phyloP scores from a whole-genome alignment of 202 grass and related monocot species.

The Saccharum hybrid region DNA sequence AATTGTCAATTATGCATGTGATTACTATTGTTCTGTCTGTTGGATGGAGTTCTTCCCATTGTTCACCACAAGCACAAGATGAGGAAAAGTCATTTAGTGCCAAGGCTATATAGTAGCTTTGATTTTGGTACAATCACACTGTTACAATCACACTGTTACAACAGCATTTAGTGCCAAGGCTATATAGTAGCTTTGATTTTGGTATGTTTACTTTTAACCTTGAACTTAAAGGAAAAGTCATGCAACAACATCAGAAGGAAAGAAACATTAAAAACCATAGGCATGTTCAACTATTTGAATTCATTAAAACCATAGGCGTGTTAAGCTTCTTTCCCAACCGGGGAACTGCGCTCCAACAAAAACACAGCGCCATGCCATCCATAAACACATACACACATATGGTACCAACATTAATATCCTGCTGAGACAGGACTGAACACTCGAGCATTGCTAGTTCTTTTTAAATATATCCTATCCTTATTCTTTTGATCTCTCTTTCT shows the following conservation, averaged over 20 bases:
- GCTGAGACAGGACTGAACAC: slow-evolving; percentile 9
- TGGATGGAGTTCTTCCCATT: neutral
- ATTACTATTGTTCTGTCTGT: neutral
- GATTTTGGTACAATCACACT: neutral
- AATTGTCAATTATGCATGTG: neutral
- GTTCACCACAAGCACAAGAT: neutral
- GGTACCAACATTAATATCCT: neutral
- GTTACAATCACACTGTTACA: neutral
- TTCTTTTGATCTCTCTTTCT: slow-evolving; percentile 2
- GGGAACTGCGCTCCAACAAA: slow-evolving; percentile 23
- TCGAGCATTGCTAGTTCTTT: slow-evolving; percentile 10
- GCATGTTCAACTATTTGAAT: neutral
- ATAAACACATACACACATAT: neutral
- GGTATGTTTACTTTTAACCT: neutral
- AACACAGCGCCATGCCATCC: neutral
- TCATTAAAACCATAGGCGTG: neutral
- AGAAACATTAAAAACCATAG: neutral
- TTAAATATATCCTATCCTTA: neutral
- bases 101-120: neutral
- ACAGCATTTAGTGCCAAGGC: neutral
- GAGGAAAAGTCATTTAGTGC: neutral
- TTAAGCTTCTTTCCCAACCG: neutral
- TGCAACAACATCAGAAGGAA: neutral
- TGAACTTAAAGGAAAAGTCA: neutral
- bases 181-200: neutral